Evolutionary conservation across 2,329 filamentous ascomycete genomes (phyloP), one percentile per base, ranked within the genome.

Genomic region (Trichoderma asperellum): DNA sequence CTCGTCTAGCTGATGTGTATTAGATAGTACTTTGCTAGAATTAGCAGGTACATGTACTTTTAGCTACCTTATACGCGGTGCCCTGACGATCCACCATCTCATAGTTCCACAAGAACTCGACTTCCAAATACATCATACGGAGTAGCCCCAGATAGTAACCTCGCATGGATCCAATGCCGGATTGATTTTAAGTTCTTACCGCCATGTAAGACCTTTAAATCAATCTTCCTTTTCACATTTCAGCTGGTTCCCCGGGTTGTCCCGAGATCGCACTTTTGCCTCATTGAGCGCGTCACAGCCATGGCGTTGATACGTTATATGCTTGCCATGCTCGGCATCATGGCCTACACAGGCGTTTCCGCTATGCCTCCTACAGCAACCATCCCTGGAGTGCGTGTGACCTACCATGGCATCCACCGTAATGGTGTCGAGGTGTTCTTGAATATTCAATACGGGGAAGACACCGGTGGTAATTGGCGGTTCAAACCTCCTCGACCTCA

Each of bases 351-450:
- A 21, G 12, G 49, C 32, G 4, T 63, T 27, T 53, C 56, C 8
- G 43, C 60, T 37, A 34, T 29, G 35, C 52, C 49, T 24, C 70
- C 65, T 2, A 29, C 59, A 0, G 74, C 71, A 12, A 32, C 68
- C 12, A 76, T 78, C 67, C n/a, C 61, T 6, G 68, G 53, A 16
- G 64, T 65, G 2, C 71, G 75, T 37, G 74, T 85, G 58, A 82
- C 77, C 0, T 85, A 84, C 72, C 69, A 73, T n/a, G 84, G 84
- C 11, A 72, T 83, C 24, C 68, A 76, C 11, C 79, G 81, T 70
- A 83, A 83, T 70, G 81, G 78, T 27, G 77, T 85, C 47, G 83
- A 86, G 65, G 76, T 80, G 10, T 86, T 85, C 70, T 77, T 84
- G 4, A 80, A 79, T n/a, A 82, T 85, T 27, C 81, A 78, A 0